A percentile compares a stretch with the other conserved stretches of the same genome.
These are phyloP conservation scores for Rhizopogon hawkerae DNA, from an alignment of 1,284 basidiomycete species.

Conservation along the genomic window DNA sequence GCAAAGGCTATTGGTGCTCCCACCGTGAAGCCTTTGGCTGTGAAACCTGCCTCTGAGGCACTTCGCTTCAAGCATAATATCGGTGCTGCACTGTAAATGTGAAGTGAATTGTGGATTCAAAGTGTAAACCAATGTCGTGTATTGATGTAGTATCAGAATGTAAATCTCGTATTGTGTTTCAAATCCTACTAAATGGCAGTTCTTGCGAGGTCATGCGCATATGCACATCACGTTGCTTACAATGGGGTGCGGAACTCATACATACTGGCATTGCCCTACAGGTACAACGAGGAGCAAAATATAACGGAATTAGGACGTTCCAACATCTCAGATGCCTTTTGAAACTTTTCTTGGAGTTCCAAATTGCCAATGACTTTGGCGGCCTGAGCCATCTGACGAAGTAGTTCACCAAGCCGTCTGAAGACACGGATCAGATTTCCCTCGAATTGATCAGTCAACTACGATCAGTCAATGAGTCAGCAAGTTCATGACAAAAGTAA, in stretches of 20 bases:
- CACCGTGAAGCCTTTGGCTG: conserved; percentile 50
- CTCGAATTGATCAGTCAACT: conserved; percentile 96
- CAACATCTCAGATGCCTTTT: conserved; percentile 80
- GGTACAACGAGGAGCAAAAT: conserved; percentile 83
- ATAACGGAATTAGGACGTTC: conserved; percentile 90
- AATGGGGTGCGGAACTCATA: background rate
- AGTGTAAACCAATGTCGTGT: background rate
- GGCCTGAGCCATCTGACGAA: conserved; percentile 92
- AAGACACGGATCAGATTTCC: conserved; percentile 93
- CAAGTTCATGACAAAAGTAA: background rate
- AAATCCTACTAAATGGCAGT: too few species aligned
- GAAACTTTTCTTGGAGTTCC: conserved; percentile 88
- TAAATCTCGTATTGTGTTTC: background rate
- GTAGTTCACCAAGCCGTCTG: conserved; percentile 85
- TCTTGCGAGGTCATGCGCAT: too few species aligned
- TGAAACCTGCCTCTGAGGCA: conserved; percentile 55
- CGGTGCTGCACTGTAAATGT: conserved; percentile 8
- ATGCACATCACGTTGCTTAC: too few species aligned
- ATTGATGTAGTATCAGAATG: background rate
- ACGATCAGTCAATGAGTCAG: conserved; percentile 4
- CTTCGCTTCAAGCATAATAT: conserved; percentile 38
- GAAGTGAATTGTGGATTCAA: background rate
- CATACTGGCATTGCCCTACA: conserved; percentile 28
- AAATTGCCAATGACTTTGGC: conserved; percentile 94
- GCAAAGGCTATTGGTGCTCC: conserved; percentile 62